Percentiles rank a stretch among this genome's conserved stretches.
These are phyloP conservation scores for Nannochloropsis gaditana DNA, from an alignment of 108 stramenopile genomes.

Conservation along the genomic window DNA sequence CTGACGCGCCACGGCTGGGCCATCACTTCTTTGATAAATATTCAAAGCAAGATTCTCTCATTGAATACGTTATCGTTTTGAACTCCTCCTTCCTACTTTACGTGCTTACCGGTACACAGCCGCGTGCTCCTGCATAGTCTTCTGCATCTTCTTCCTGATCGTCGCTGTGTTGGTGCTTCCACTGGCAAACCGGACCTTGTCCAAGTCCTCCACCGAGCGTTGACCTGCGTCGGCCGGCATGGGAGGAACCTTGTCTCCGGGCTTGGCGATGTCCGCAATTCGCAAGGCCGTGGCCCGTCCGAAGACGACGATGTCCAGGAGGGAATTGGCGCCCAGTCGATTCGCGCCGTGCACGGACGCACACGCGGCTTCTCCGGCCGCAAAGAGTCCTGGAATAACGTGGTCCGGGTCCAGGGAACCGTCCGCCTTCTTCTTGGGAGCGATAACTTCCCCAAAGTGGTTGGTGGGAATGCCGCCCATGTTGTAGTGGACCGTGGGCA, in stretches of 20 bases:
- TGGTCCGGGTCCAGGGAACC: slow-evolving; percentile 51
- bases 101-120: slow-evolving; percentile 74
- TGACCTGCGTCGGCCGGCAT: slow-evolving; percentile 72
- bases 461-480: slow-evolving; percentile 97
- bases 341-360: slow-evolving; percentile 99
- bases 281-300: slow-evolving; percentile 92
- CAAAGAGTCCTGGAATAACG: slow-evolving; percentile 91
- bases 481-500: slow-evolving; percentile 93
- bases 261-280: slow-evolving; percentile 88
- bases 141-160: slow-evolving; percentile 81
- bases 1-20: too few species aligned
- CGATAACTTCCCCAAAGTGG: slow-evolving; percentile 86
- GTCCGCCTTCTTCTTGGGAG: slow-evolving; percentile 68
- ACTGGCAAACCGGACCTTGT: slow-evolving; percentile 73
- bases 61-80: too few species aligned
- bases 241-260: slow-evolving; percentile 68
- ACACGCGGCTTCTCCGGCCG: slow-evolving; percentile 94
- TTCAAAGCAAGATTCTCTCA: background rate
- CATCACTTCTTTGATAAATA: background rate
- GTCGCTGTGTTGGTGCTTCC: slow-evolving; percentile 74
- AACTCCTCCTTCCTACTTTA: background rate
- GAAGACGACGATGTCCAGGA: slow-evolving; percentile 99
- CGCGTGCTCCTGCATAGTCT: slow-evolving; percentile 96
- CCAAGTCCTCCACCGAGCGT: slow-evolving; percentile 74
- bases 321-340: slow-evolving; percentile 93